Base-by-base conservation (phyloP, 2,329 filamentous ascomycete genomes). In the Aaosphaeria pasadenensis region DNA sequence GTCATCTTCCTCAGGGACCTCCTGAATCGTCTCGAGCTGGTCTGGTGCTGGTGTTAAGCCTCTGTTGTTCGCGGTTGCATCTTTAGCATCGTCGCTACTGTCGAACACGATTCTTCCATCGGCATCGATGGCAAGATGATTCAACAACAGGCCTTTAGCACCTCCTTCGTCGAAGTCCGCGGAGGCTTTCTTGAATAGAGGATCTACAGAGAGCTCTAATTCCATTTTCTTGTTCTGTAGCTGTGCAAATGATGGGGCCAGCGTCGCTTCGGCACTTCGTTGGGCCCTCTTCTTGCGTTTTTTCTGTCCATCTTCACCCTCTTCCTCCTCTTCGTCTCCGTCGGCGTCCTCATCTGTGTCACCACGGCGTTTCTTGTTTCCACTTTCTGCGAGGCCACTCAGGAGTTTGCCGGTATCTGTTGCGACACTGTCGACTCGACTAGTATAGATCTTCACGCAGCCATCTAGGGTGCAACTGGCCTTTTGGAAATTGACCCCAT, bases 391-490 rank as follows among this genome's bases (percentile, higher is more conserved):
- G 51, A 99, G 77, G 49, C 94, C 94, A 71, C 91, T 97, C 36
- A 99, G 74, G 52, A 99, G 79, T 71, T 96, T 96, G 44, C 92
- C 92, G 0, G 94, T 99, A 73, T 99, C 94, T 1, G 91, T 97
- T 39, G 94, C 94, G 43, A 99, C 94, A 68, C 92, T 97, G 74
- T 99, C 94, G 43, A 99, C 91, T 78, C 94, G 82, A 75, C 91
- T 96, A 2, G 94, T 99, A 72, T 99, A 99, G 64, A 99, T 97
- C 76, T 99, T 99, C 65, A 99, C 94, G 67, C 94, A 99, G 17
- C 94, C 94, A 67, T 99, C 94, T 13, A 99, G 79, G 0, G 94
- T 99, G 74, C 91, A 97, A 74, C 91, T 96, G 50, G 94, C 94
- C 70, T 96, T 96, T 69, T 99, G 94, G 62, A 99, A 99, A 70